Base-by-base conservation (phyloP, 1,139 yeast species). In the Candida sp. region DNA sequence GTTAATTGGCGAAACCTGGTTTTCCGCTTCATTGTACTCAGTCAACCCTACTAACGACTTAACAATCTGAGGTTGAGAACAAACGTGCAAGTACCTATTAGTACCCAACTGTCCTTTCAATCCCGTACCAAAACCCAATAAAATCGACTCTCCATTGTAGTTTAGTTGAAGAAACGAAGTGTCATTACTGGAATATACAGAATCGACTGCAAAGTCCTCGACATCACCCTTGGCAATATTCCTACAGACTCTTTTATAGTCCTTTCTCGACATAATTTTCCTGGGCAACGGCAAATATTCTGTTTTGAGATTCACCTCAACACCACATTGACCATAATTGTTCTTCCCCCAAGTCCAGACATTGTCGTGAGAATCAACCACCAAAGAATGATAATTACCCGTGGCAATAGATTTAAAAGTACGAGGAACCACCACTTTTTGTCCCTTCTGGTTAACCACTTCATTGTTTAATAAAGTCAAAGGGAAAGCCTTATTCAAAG, bases 291-390 rank as follows among this genome's bases (percentile, higher is more conserved):
- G 81, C 41, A 84, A 75, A 41, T 76, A 68, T 51, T 86, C 89
- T 9, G 86, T 80, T 45, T 80, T 80, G 55, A 79, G 79, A 23
- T 79, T 71, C 41, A 85, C 82, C 6, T 82, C 82, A 40, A 79
- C 70, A n/a, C 91, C 96, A 48, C 95, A 73, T 58, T 93, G 93
- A 22, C 99, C 98, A 58, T 67, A 79, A 2, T 79, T 70, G 60
- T 93, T 93, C 47, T 79, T 79, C 27, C 99, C 99, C 80, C 95
- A 91, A 1, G 90, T 77, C 79, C 85, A 87, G 15, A 89, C 67
- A 45, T 75, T 72, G 12, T 93, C 95, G 22, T 70, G 58, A 2
- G 67, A 54, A 51, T 88, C 93, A 27, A 77, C 61, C 1, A 82
- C 95, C 25, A 90, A 58, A 6, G 89, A 81, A 64, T 89, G 96